A percentile compares a stretch with the other conserved stretches of the same genome.
These are phyloP conservation scores for Barnettozyma populi DNA, from an alignment of 805 yeast genomes.

Conservation along the genomic window DNA sequence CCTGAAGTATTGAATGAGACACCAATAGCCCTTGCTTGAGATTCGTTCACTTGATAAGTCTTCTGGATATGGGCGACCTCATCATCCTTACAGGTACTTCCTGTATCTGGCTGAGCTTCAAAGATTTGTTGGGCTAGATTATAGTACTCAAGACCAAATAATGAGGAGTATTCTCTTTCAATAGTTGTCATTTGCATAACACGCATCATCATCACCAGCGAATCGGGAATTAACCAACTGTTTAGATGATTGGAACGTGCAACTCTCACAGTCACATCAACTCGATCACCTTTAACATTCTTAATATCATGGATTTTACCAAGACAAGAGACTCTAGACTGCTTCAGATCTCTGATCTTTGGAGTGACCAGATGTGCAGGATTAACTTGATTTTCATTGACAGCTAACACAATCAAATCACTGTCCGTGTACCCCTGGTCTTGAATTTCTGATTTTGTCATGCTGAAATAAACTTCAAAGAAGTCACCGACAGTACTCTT, in stretches of 20 bases:
- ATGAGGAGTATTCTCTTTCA: slow-evolving; percentile 86
- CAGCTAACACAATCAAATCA: slow-evolving; percentile 66
- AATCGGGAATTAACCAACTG: slow-evolving; percentile 52
- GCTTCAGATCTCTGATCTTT: slow-evolving; percentile 30
- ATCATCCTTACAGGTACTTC: slow-evolving; percentile 27
- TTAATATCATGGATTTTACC: slow-evolving; percentile 79
- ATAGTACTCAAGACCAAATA: slow-evolving; percentile 77
- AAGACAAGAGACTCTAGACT: slow-evolving; percentile 49
- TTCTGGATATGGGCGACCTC: slow-evolving; percentile 39
- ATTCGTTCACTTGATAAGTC: slow-evolving; percentile 62
- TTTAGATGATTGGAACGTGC: slow-evolving; percentile 41
- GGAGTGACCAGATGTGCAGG: slow-evolving; percentile 2
- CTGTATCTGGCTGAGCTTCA: slow-evolving; percentile 53
- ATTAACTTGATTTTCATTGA: slow-evolving; percentile 16
- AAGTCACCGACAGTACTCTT: slow-evolving; percentile 81
- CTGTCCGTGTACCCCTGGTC: slow-evolving; percentile 62
- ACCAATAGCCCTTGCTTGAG: slow-evolving; percentile 87
- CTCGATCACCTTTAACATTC: slow-evolving; percentile 53
- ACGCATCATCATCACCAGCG: slow-evolving; percentile 60
- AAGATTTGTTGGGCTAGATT: slow-evolving; percentile 67
- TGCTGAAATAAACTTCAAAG: slow-evolving; percentile 77
- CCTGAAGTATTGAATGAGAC: slow-evolving; percentile 67
- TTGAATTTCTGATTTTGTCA: slow-evolving; percentile 44
- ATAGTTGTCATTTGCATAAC: slow-evolving; percentile 86
- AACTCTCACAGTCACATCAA: slow-evolving; percentile 73